Percentiles rank a stretch among this genome's conserved stretches.
These are phyloP conservation scores for Aspergillus sclerotiicarbonarius DNA, from an alignment of 495 filamentous ascomycete genomes.

Conservation along the genomic window DNA sequence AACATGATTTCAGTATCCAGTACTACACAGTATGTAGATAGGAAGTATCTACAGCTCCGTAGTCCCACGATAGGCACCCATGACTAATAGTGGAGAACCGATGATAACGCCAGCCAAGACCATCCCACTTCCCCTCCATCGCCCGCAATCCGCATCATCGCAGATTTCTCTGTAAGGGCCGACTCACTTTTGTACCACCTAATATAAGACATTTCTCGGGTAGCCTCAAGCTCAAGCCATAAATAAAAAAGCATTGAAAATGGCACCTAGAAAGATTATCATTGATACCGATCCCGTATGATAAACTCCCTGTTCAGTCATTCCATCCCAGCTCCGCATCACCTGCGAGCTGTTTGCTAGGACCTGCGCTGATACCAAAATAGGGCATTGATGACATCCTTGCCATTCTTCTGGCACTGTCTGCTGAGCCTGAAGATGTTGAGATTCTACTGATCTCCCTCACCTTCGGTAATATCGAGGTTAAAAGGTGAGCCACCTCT, in stretches of 20 bases:
- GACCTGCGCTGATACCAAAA: background rate
- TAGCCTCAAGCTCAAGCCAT: background rate
- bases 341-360: background rate
- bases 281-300: constrained; percentile 88
- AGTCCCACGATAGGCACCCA: background rate
- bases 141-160: constrained; percentile 1
- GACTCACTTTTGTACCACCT: background rate
- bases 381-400: constrained; percentile 91
- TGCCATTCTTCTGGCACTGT: constrained; percentile 79
- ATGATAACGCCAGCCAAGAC: constrained; percentile 21
- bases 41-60: no score
- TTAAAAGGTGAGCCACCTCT: constrained; percentile 58
- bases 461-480: constrained; percentile 88
- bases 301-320: background rate
- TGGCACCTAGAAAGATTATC: constrained; percentile 61
- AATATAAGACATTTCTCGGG: background rate
- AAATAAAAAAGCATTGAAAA: background rate
- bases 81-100: constrained; percentile 12
- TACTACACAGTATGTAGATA: background rate
- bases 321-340: background rate
- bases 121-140: constrained; percentile 16
- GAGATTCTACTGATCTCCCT: constrained; percentile 87
- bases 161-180: background rate
- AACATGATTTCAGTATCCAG: no score
- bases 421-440: constrained; percentile 78